Evolutionary conservation across 208 protist genomes (phyloP).

Genomic region (Herpetomonas tarakana): DNA sequence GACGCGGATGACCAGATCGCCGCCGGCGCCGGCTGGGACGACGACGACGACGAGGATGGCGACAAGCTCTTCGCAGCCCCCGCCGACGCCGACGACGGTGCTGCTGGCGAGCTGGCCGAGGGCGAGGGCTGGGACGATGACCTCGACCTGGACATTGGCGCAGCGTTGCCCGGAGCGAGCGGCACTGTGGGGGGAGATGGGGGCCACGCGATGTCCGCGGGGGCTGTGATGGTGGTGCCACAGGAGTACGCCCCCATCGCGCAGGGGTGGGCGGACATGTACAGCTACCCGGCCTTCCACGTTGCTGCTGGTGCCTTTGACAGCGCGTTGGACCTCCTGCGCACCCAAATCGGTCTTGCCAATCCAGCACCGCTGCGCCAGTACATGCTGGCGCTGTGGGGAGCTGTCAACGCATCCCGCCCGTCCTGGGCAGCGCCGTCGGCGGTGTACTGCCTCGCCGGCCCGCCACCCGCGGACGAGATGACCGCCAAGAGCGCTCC

Average conservation of each 20-base stretch:
- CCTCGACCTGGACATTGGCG: conserved; percentile 65
- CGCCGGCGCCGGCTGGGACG: conserved; percentile 49
- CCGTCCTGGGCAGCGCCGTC: conserved; percentile 37
- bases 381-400: conserved; percentile 88
- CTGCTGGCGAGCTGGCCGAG: conserved; percentile 10
- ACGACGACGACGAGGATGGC: conserved; percentile 45
- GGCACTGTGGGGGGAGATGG: conserved; percentile 8
- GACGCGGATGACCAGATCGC: conserved; percentile 27
- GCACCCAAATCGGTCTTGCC: conserved; percentile 89
- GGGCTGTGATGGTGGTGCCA: conserved; percentile 34
- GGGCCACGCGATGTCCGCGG: conserved; percentile 8
- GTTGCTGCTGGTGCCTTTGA: conserved; percentile 94
- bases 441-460: conserved; percentile 33
- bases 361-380: conserved; percentile 89
- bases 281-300: conserved; percentile 89
- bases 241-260: conserved; percentile 47
- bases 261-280: conserved; percentile 85
- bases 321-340: conserved; percentile 88
- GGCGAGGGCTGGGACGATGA: conserved; percentile 73
- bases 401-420: conserved; percentile 56
- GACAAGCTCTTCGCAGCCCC: conserved; percentile 5
- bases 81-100: conserved; percentile 13
- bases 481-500: conserved; percentile 39
- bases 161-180: conserved; percentile 8
- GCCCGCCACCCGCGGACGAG: conserved; percentile 31